Evolutionary conservation across 2,329 filamentous ascomycete genomes (phyloP).

Genomic region (Nigrospora sphaerica): DNA sequence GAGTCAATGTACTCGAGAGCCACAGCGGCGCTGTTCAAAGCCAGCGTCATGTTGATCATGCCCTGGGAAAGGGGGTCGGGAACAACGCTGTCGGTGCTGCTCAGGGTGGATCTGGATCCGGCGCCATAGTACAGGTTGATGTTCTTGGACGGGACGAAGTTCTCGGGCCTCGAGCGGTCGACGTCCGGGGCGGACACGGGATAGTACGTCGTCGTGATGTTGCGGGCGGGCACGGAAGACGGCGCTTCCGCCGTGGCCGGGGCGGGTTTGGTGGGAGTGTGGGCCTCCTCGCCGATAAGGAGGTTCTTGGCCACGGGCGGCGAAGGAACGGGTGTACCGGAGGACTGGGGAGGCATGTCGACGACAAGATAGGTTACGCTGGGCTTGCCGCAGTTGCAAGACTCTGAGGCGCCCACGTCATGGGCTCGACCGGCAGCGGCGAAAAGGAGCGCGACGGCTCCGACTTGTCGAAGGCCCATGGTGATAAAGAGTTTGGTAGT

Average conservation of each 20-base stretch:
- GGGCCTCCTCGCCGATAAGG: neutral
- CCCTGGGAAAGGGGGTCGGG: constrained; percentile 1
- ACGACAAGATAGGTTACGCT: neutral
- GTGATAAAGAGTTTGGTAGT: too few species aligned
- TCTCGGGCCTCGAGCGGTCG: constrained; percentile 7
- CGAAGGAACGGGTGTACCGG: too few species aligned
- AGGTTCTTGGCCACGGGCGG: neutral
- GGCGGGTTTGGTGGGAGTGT: neutral
- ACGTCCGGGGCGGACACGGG: constrained; percentile 6
- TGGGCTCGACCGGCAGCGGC: neutral
- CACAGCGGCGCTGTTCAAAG: constrained; percentile 20
- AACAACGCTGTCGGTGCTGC: too few species aligned
- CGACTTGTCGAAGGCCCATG: neutral
- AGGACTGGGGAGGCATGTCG: neutral
- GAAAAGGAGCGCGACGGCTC: neutral
- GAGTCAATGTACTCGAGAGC: constrained; percentile 22
- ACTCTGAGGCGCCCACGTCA: neutral
- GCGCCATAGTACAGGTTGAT: constrained; percentile 10
- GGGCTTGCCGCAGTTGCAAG: constrained; percentile 1
- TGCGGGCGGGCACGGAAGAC: neutral
- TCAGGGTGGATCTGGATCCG: neutral
- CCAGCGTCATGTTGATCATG: constrained; percentile 13
- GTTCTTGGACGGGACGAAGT: constrained; percentile 10
- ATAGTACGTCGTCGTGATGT: neutral
- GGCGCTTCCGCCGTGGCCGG: neutral